These are phyloP conservation scores for Pharnaceum exiguum DNA, from an alignment of 148 eudicot genomes.

Conservation along the genomic window DNA sequence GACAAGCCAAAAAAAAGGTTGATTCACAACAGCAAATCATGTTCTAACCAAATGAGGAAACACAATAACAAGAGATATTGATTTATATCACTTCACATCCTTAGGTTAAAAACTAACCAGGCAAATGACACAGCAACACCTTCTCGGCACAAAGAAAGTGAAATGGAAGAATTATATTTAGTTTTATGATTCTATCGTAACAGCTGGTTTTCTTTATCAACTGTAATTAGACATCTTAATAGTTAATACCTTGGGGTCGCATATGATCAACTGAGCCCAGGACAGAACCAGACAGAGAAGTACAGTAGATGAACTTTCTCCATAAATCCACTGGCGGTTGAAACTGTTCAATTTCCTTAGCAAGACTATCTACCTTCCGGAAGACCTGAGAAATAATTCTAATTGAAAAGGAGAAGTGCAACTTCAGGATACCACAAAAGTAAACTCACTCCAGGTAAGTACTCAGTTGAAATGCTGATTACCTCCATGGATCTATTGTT, in stretches of 20 bases:
- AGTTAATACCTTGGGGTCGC: conserved; percentile 78
- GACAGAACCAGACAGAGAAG: conserved; percentile 78
- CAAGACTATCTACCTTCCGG: conserved; percentile 79
- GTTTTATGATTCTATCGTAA: no score
- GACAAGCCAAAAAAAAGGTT: no score
- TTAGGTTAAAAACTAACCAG: no score
- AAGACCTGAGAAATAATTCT: conserved; percentile 60
- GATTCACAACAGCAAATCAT: no score
- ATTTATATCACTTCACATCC: no score
- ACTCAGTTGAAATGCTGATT: conserved; percentile 12
- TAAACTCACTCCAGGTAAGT: background rate
- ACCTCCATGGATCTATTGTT: conserved; percentile 99
- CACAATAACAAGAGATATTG: no score
- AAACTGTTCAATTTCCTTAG: conserved; percentile 62
- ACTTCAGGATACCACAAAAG: conserved; percentile 18
- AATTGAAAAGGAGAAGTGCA: conserved; percentile 40
- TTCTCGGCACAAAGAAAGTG: no score
- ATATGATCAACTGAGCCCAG: conserved; percentile 96
- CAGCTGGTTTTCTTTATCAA: background rate
- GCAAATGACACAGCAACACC: no score
- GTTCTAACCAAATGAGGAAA: no score
- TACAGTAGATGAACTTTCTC: conserved; percentile 95
- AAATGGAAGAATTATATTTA: no score
- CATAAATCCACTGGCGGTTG: conserved; percentile 92
- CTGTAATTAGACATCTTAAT: background rate